Base-by-base conservation (phyloP, 306 rosid genomes). In the Mimosa pudica region DNA sequence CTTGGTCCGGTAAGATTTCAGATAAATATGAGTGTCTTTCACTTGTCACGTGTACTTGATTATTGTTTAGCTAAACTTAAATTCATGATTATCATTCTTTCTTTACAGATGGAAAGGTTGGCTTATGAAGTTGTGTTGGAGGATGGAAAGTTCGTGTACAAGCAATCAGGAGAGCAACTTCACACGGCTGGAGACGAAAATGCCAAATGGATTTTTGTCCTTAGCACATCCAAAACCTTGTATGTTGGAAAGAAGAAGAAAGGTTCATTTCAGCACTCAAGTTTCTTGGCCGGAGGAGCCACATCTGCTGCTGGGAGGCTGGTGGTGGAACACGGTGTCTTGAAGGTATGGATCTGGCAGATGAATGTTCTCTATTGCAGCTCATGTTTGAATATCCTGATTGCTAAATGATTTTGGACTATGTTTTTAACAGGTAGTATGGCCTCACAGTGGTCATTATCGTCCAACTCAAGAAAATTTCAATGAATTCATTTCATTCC, bases 281-380 rank as follows among this genome's bases (percentile, higher is more conserved):
- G 99, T 88, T 96, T 96, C 87, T 90, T 96, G 88, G 99, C 99
- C 77, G 99, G 99, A 76, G 99, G 99, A 55, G 99, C 99, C 70
- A 96, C 99, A 64, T 87, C 97, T 84, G 90, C 99, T 75, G 98
- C 99, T 2, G 99, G 99, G 71, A 90, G 98, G 89, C 84, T 96
- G 80, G 97, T 91, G 72, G 75, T 91, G 75, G 97, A 96, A 62
- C 44, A 87, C 36, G 99, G 99, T 73, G 82, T 87, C 84, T 86
- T 96, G 66, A 96, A 91, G 98, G 99, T 93, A 89, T 13, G 74
- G 62, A 54, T 76, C 58, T 46, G 13, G 11, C 13, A 18, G 0
- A 81, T 32, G 0, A 77, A 48, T n/a, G 35, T 70, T 80, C 57
- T 61, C 68, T 80, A 63, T 80, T 45, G 63, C 70, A 60, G 52